Conservation (phyloP, 495 filamentous ascomycete genomes). For the Neurospora tetrasperma region DNA sequence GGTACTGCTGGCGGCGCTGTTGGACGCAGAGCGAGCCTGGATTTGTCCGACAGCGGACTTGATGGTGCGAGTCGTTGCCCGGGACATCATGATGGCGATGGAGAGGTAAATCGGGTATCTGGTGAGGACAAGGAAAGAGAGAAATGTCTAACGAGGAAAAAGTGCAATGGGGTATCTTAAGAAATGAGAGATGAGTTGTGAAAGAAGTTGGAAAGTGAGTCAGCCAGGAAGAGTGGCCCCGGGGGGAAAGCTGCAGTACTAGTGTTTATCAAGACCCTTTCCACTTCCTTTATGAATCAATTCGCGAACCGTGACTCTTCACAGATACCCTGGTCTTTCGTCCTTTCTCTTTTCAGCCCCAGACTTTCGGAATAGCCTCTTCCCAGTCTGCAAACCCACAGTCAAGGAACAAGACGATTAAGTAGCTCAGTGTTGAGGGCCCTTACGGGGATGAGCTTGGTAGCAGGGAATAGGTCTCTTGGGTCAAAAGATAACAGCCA, state of each 20-base stretch:
- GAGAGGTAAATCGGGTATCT: not conserved
- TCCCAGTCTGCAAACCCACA: not conserved
- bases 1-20: constrained; percentile 7
- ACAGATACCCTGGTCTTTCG: not conserved
- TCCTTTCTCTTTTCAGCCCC: not conserved
- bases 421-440: not conserved
- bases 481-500: not conserved
- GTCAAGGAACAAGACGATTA: not conserved
- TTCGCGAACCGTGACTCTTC: not conserved
- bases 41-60: constrained; percentile 15
- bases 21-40: constrained; percentile 20
- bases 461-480: not conserved
- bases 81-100: constrained; percentile 16
- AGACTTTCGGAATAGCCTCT: not conserved
- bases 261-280: not conserved
- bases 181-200: not conserved
- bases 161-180: not conserved
- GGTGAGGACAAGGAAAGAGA: not conserved
- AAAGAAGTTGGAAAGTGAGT: not conserved
- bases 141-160: not conserved
- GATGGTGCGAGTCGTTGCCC: constrained; percentile 14
- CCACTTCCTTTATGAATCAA: not conserved
- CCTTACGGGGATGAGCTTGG: not conserved
- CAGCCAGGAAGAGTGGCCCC: not conserved
- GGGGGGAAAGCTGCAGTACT: not conserved